Base-by-base conservation (phyloP, 2,329 filamentous ascomycete genomes). In the Xylaria digitata region DNA sequence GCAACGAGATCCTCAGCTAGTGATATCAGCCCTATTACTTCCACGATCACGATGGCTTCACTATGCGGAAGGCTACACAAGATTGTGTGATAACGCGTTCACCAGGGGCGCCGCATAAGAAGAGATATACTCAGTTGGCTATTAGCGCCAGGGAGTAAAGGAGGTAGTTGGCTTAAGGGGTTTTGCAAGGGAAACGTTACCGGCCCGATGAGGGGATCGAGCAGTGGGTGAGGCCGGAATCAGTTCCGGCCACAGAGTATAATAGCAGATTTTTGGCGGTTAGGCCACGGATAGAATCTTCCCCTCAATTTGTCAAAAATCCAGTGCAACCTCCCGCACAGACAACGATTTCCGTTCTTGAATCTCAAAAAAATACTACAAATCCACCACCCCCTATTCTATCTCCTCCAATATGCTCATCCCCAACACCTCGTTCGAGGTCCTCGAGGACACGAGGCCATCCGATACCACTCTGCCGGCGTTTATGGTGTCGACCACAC, bases 401-500 rank as follows among this genome's bases (percentile, higher is more conserved):
- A 50, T 42, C 11, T 37, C 19, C 34, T 17, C 43, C 63, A 74
- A 53, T 21, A 75, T 75, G 72, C 56, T 75, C 23, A 68, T 75
- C 55, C 73, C 73, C 13, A 72, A 74, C 23, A 73, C 74, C 7
- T 75, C 77, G 65, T 92, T 92, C 77, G 80, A 84, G 61, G 86
- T 92, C 79, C 83, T 92, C 49, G 80, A 84, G 63, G 89, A 91
- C 80, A 85, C 88, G 65, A 83, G 80, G 76, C 87, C 89, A 1
- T 79, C 88, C 66, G 88, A 92, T 78, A 85, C 76, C 62, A 85
- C 87, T 49, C 82, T 92, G 32, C 89, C 89, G 6, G 88, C 91
- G 73, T 94, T 94, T 82, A 92, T 93, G 88, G 91, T 94, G 45
- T 93, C 91, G 50, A 92, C 88, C 23, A 86, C 87, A 3, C 84